phyloP scores from a whole-genome alignment of 106 monocot species.

The Apostasia ramifera region DNA sequence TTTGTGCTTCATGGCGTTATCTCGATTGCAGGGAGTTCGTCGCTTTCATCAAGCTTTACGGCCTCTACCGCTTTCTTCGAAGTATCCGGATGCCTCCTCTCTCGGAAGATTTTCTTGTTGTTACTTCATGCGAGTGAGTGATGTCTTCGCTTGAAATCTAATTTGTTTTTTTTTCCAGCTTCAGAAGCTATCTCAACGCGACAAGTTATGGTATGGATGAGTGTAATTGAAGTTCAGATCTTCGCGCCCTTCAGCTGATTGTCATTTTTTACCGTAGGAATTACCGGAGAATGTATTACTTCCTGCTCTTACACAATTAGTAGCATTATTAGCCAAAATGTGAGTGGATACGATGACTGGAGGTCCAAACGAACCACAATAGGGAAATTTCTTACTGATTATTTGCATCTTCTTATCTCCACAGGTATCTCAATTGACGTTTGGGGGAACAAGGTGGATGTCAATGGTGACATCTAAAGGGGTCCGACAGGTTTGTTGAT shows the following conservation, averaged over 20 bases:
- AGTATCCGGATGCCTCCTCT: not conserved
- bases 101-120: not conserved
- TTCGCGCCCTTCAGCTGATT: not conserved
- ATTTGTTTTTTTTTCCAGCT: not conserved
- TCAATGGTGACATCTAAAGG: slow-evolving; percentile 9
- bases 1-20: slow-evolving; percentile 5
- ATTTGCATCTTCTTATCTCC: not conserved
- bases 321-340: slow-evolving; percentile 12
- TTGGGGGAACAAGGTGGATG: slow-evolving; percentile 16
- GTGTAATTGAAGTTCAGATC: not conserved
- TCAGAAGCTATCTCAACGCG: not conserved
- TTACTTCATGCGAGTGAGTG: not conserved
- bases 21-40: slow-evolving; percentile 2
- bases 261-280: not conserved
- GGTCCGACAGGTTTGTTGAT: slow-evolving; percentile 2
- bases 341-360: not conserved
- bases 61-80: not conserved
- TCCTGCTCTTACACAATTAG: slow-evolving; percentile 10
- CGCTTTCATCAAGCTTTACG: not conserved
- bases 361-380: not conserved
- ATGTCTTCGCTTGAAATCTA: not conserved
- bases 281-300: not conserved
- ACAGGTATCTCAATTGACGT: slow-evolving; percentile 17
- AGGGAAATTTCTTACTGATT: not conserved
- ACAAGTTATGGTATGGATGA: not conserved